Conservation (phyloP, 2,329 filamentous ascomycete species). For the Lasiodiplodia citricola region DNA sequence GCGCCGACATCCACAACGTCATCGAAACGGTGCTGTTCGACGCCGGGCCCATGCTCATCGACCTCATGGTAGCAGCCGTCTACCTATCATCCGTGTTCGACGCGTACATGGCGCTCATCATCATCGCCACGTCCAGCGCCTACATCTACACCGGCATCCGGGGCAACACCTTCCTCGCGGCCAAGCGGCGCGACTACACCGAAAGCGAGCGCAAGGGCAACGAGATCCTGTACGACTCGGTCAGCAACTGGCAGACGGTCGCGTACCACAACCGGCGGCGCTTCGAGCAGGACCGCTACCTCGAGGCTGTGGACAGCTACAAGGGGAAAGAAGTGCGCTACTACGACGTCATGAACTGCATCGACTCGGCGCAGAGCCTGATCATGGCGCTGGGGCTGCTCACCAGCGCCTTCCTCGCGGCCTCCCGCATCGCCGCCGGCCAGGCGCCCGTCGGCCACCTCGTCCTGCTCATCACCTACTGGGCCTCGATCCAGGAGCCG, state of each 20-base stretch:
- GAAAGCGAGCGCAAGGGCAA: slow-evolving; percentile 56
- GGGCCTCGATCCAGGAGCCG: slow-evolving; percentile 56
- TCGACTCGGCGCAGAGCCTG: slow-evolving; percentile 50
- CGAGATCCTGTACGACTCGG: slow-evolving; percentile 62
- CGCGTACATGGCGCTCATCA: slow-evolving; percentile 52
- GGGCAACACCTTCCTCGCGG: slow-evolving; percentile 47
- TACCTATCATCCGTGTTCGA: slow-evolving; percentile 69
- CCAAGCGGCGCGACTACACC: slow-evolving; percentile 49
- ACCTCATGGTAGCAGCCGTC: slow-evolving; percentile 65
- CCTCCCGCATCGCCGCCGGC: slow-evolving; percentile 58
- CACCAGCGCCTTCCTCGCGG: slow-evolving; percentile 57
- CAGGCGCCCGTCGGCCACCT: slow-evolving; percentile 63
- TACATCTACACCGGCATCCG: slow-evolving; percentile 59
- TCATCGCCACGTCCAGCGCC: slow-evolving; percentile 44
- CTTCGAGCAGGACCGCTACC: slow-evolving; percentile 60
- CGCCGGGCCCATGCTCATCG: slow-evolving; percentile 65
- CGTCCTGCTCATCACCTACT: slow-evolving; percentile 69
- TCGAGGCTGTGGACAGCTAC: slow-evolving; percentile 42
- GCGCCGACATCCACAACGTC: slow-evolving; percentile 63
- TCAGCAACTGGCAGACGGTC: slow-evolving; percentile 66
- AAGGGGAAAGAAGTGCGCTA: slow-evolving; percentile 40
- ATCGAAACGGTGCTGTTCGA: slow-evolving; percentile 65
- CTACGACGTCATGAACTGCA: slow-evolving; percentile 30
- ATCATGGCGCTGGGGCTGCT: slow-evolving; percentile 57
- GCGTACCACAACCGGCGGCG: slow-evolving; percentile 62